phyloP scores from a whole-genome alignment of 1,284 basidiomycete genomes.

The Leccinum pachyderme region DNA sequence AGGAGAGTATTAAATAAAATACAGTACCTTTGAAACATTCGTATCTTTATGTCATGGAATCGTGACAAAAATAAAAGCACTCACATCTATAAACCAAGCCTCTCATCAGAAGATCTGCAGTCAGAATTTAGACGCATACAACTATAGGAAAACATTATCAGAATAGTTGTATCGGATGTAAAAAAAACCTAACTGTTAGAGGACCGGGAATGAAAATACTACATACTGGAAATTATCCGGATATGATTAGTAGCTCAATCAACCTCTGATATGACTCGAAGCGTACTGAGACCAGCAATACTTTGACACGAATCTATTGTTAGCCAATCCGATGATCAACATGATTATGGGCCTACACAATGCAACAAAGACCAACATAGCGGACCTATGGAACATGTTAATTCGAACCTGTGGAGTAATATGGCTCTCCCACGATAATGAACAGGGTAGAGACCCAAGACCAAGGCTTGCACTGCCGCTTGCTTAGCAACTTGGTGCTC shows the following conservation, averaged over 20 bases:
- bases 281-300: not conserved
- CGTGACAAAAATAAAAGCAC: not conserved
- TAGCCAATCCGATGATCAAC: not conserved
- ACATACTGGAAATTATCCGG: not conserved
- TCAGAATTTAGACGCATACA: not conserved
- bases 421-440: not conserved
- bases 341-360: not conserved
- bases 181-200: not conserved
- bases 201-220: not conserved
- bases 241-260: not conserved
- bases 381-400: not conserved
- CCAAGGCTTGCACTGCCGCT: not conserved
- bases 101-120: not conserved
- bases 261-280: not conserved
- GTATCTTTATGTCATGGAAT: not conserved
- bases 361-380: not conserved
- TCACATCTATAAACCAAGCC: not conserved
- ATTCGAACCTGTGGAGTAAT: not conserved
- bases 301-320: not conserved
- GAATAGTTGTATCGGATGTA: not conserved
- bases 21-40: not conserved
- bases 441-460: conserved; percentile 2
- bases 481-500: not conserved
- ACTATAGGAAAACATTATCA: not conserved
- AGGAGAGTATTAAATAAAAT: not conserved